phyloP scores from a whole-genome alignment of 2,329 filamentous ascomycete species.

The Zarea fungicola region DNA sequence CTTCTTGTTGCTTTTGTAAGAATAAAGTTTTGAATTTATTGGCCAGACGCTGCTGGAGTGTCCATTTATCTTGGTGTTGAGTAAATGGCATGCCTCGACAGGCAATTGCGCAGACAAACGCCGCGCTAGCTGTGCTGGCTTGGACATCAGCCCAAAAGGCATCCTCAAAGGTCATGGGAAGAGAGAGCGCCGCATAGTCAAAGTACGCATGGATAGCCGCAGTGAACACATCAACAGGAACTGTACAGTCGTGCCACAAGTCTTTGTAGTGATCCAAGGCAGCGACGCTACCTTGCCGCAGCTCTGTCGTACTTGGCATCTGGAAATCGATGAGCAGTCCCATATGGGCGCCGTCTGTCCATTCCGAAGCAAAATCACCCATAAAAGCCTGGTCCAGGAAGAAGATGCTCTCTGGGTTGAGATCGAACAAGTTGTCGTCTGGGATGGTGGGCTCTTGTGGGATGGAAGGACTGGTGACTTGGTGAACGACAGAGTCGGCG shows the following conservation, averaged over 20 bases:
- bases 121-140: conserved; percentile 16
- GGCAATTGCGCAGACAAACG: conserved; percentile 20
- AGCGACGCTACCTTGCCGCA: background rate
- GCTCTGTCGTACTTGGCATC: too few species aligned
- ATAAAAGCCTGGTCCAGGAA: conserved; percentile 23
- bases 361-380: conserved; percentile 11
- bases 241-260: background rate
- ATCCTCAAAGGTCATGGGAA: conserved; percentile 21
- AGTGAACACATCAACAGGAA: conserved; percentile 11
- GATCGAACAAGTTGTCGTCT: conserved; percentile 13
- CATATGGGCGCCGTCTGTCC: background rate
- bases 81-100: conserved; percentile 22
- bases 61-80: conserved; percentile 15
- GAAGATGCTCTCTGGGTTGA: conserved; percentile 20
- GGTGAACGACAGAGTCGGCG: too few species aligned
- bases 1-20: conserved; percentile 14
- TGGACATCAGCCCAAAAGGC: conserved; percentile 23
- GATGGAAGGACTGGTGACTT: too few species aligned
- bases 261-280: background rate
- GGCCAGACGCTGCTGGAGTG: conserved; percentile 19
- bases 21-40: conserved; percentile 19
- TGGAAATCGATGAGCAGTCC: background rate
- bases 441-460: background rate
- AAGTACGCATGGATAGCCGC: conserved; percentile 21
- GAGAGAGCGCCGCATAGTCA: conserved; percentile 17